Percentiles rank a stretch among this genome's conserved stretches.
phyloP scores from a whole-genome alignment of 2,329 filamentous ascomycete species.

The Pseudopithomyces maydicus region DNA sequence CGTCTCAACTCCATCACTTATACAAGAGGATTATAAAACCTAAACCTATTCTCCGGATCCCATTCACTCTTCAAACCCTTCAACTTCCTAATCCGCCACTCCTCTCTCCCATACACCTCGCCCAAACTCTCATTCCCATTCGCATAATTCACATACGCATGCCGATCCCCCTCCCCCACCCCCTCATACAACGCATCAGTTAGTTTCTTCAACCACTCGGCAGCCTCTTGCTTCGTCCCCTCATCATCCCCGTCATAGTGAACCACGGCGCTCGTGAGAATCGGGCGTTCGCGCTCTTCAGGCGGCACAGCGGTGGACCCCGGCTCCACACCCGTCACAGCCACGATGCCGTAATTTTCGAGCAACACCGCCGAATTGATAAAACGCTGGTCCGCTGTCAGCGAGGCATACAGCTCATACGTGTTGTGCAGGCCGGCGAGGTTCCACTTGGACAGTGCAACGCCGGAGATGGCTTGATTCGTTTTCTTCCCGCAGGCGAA shows the following conservation, averaged over 20 bases:
- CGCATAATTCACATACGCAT: conserved; percentile 43
- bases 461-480: conserved; percentile 18
- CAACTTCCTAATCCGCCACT: conserved; percentile 31
- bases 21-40: conserved; percentile 29
- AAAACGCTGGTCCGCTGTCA: conserved; percentile 25
- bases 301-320: conserved; percentile 16
- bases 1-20: no score
- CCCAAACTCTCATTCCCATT: conserved; percentile 30
- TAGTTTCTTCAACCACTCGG: conserved; percentile 10
- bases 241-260: conserved; percentile 21
- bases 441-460: conserved; percentile 22
- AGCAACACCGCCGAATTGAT: conserved; percentile 16
- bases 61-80: conserved; percentile 32
- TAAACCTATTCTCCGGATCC: conserved; percentile 35
- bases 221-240: conserved; percentile 13
- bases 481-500: conserved; percentile 15
- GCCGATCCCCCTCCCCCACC: conserved; percentile 13
- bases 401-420: conserved; percentile 18
- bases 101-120: conserved; percentile 38
- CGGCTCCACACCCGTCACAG: conserved; percentile 15
- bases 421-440: conserved; percentile 14
- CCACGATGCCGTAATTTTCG: conserved; percentile 28
- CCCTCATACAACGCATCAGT: conserved; percentile 17
- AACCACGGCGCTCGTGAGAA: conserved; percentile 16
- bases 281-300: conserved; percentile 42